Conservation (phyloP, 2,329 filamentous ascomycete species). For the Pseudogymnoascus sp. region DNA sequence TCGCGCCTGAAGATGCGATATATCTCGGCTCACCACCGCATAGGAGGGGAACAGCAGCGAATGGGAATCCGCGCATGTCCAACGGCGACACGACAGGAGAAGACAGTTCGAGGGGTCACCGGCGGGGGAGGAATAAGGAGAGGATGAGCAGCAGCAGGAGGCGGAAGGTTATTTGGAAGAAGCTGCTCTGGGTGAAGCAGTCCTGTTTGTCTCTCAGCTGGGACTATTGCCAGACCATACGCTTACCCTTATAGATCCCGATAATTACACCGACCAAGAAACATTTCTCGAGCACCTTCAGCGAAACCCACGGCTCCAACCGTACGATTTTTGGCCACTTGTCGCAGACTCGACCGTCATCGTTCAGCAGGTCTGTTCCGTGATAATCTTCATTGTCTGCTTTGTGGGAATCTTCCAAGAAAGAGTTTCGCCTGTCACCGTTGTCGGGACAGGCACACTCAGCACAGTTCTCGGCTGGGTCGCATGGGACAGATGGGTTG, state of each 20-base stretch:
- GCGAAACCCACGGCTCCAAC: slow-evolving; percentile 82
- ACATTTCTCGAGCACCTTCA: slow-evolving; percentile 96
- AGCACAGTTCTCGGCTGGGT: slow-evolving; percentile 82
- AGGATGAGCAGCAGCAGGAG: slow-evolving; percentile 47
- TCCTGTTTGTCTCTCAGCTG: slow-evolving; percentile 51
- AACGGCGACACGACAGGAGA: slow-evolving; percentile 17
- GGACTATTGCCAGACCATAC: slow-evolving; percentile 1
- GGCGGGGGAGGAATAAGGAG: slow-evolving; percentile 22
- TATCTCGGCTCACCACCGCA: slow-evolving; percentile 53
- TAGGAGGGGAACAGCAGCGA: slow-evolving; percentile 31
- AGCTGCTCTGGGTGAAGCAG: slow-evolving; percentile 96
- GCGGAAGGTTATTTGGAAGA: slow-evolving; percentile 77
- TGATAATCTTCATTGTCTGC: slow-evolving; percentile 88
- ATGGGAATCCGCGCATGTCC: slow-evolving; percentile 31
- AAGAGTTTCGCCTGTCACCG: slow-evolving; percentile 78
- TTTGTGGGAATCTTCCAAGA: slow-evolving; percentile 86
- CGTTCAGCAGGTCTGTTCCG: slow-evolving; percentile 90
- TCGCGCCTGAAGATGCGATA: slow-evolving; percentile 81
- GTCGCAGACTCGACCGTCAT: slow-evolving; percentile 94
- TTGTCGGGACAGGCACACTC: slow-evolving; percentile 76
- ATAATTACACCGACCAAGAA: slow-evolving; percentile 95
- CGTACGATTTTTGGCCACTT: slow-evolving; percentile 96
- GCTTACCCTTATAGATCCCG: slow-evolving; percentile 60
- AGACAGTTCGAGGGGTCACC: slow-evolving; percentile 12
- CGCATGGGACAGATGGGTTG: slow-evolving; percentile 85